These are phyloP conservation scores for Parafenestella ontariensis DNA, from an alignment of 2,329 filamentous ascomycete genomes.

Conservation along the genomic window DNA sequence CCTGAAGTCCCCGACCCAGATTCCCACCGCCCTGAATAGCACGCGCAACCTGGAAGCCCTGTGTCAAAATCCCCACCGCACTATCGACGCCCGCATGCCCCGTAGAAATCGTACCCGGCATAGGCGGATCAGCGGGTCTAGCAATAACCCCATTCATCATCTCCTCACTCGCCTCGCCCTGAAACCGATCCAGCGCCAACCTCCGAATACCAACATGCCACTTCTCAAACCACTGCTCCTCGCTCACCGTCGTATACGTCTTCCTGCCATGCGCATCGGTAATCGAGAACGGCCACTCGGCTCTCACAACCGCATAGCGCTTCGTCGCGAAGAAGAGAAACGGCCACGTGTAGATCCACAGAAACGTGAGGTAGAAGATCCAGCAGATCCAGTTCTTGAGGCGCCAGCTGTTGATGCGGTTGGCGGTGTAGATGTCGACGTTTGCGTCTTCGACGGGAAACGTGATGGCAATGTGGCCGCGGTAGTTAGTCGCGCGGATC, in stretches of 20 bases:
- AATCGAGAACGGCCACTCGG: constrained; percentile 66
- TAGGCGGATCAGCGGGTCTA: constrained; percentile 54
- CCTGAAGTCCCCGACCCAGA: constrained; percentile 27
- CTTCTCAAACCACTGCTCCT: constrained; percentile 66
- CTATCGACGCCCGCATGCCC: constrained; percentile 41
- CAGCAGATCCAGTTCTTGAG: constrained; percentile 68
- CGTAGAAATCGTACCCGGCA: constrained; percentile 37
- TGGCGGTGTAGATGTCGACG: constrained; percentile 70
- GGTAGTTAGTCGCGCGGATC: constrained; percentile 71
- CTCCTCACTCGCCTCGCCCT: constrained; percentile 62
- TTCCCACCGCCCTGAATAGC: constrained; percentile 31
- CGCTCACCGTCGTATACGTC: constrained; percentile 59
- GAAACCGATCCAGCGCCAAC: constrained; percentile 65
- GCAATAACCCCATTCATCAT: constrained; percentile 38
- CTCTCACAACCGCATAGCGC: constrained; percentile 68
- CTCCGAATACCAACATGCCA: constrained; percentile 68
- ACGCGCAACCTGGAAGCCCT: constrained; percentile 43
- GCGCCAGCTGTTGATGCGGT: constrained; percentile 69
- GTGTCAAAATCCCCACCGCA: constrained; percentile 41
- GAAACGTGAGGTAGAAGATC: constrained; percentile 70
- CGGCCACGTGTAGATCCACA: constrained; percentile 76
- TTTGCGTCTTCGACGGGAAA: constrained; percentile 66
- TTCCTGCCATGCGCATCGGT: constrained; percentile 44
- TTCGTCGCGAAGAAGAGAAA: constrained; percentile 71
- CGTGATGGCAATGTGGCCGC: constrained; percentile 64